Conservation (phyloP, 2,329 filamentous ascomycete genomes). For the Plectosphaerella plurivora region DNA sequence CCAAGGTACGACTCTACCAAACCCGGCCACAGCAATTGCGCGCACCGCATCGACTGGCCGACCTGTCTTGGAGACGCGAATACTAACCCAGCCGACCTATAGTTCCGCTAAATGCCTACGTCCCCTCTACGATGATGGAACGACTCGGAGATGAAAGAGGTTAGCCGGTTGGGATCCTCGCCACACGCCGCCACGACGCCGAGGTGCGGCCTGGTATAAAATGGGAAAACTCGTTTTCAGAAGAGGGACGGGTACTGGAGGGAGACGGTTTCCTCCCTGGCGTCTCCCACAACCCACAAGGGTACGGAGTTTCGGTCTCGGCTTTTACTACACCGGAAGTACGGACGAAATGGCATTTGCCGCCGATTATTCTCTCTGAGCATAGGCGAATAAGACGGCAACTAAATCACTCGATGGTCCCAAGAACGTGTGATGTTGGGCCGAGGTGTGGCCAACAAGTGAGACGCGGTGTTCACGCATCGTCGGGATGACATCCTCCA, state of each 20-base stretch:
- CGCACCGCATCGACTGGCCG: not conserved
- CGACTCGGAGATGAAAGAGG: conserved; percentile 9
- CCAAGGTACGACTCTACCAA: conserved; percentile 50
- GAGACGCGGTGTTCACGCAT: too few relatives aligned
- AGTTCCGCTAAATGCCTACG: conserved; percentile 26
- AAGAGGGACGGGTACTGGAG: conserved; percentile 25
- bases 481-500: not conserved
- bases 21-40: conserved; percentile 1
- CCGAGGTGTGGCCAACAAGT: too few relatives aligned
- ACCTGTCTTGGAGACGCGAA: conserved; percentile 6
- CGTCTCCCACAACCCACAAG: conserved; percentile 16
- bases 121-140: not conserved
- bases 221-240: conserved; percentile 23
- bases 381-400: conserved; percentile 40
- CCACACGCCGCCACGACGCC: conserved; percentile 1
- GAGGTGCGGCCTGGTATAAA: conserved; percentile 25
- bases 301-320: conserved; percentile 36
- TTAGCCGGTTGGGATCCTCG: conserved; percentile 9
- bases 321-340: conserved; percentile 19
- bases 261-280: conserved; percentile 15
- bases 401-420: conserved; percentile 4
- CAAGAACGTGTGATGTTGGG: too few relatives aligned
- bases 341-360: conserved; percentile 33
- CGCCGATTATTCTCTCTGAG: conserved; percentile 32
- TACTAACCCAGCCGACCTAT: conserved; percentile 8